Conservation (phyloP, 345 rosid species). For the Brassica napus region Da-Ae NC_063446.1:63180001-63180500, state of each 20-base stretch:
- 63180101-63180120: conserved; percentile 33
- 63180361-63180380: not conserved
- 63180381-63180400: not conserved
- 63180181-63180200: not conserved
- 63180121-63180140: conserved; percentile 26
- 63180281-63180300: not conserved
- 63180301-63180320: not conserved
- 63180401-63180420: not conserved
- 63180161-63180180: not conserved
- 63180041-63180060: conserved; percentile 20
- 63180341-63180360: not conserved
- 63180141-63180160: conserved; percentile 26
- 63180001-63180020: not conserved
- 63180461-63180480: not conserved
- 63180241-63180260: not conserved
- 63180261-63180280: not conserved
- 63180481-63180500: not conserved
- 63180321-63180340: not conserved
- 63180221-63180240: not conserved
- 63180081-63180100: conserved; percentile 24
- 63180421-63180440: not conserved
- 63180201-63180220: conserved; percentile 13
- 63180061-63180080: conserved; percentile 30
- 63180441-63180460: not conserved
- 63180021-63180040: not conserved